These are phyloP conservation scores for Talaromyces sp. DNA, from an alignment of 2,329 filamentous ascomycete genomes.

Conservation along the genomic window DNA sequence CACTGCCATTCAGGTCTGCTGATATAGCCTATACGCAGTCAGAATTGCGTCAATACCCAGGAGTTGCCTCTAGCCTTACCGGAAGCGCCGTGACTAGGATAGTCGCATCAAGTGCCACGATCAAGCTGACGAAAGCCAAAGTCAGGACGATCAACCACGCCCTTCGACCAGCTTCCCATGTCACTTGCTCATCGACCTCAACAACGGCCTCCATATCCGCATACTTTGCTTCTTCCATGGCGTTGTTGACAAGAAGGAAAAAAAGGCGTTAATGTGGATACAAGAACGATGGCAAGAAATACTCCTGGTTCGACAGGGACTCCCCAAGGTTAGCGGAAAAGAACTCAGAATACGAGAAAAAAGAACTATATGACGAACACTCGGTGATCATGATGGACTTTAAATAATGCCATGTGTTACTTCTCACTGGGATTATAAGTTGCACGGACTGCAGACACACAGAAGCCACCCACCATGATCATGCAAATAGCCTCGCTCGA, in stretches of 20 bases:
- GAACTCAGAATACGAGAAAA: background rate
- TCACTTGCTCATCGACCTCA: background rate
- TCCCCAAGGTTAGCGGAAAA: background rate
- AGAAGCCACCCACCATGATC: background rate
- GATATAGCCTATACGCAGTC: constrained; percentile 29
- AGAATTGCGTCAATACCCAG: background rate
- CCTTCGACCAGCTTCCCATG: background rate
- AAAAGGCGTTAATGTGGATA: background rate
- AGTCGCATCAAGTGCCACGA: constrained; percentile 9
- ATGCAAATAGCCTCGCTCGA: background rate
- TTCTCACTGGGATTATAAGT: background rate
- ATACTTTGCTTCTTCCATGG: background rate
- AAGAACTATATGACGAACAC: background rate
- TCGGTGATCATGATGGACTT: background rate
- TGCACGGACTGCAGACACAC: background rate
- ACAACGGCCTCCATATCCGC: background rate
- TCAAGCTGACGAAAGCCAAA: constrained; percentile 2
- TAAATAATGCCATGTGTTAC: background rate
- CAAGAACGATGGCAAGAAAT: background rate
- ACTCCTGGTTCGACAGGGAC: background rate
- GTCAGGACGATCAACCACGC: background rate
- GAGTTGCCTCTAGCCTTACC: background rate
- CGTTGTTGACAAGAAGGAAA: background rate
- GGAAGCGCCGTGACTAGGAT: constrained; percentile 7
- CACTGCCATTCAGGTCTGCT: constrained; percentile 31